These are phyloP conservation scores for Magnaporthiopsis incrustans DNA, from an alignment of 2,329 filamentous ascomycete species.

Conservation along the genomic window DNA sequence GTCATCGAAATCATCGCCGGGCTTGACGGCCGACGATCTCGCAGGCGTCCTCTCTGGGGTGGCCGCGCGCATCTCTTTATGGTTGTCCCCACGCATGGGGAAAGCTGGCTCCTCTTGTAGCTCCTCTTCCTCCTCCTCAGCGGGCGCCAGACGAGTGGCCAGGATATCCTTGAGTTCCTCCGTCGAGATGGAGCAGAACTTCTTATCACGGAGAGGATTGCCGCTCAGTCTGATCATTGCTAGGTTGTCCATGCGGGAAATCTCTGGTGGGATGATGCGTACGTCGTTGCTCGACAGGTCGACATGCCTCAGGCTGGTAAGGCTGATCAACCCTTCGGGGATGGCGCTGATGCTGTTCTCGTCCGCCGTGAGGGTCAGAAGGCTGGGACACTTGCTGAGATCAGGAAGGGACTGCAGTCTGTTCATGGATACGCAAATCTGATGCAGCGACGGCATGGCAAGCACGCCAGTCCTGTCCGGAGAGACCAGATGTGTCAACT, in stretches of 20 bases:
- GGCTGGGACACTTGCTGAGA: conserved; percentile 62
- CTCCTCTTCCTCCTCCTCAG: conserved; percentile 18
- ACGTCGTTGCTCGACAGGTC: conserved; percentile 86
- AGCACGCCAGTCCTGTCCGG: conserved; percentile 33
- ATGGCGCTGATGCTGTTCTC: conserved; percentile 73
- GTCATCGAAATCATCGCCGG: conserved; percentile 30
- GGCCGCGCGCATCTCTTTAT: neutral
- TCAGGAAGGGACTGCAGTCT: conserved; percentile 65
- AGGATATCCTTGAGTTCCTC: conserved; percentile 74
- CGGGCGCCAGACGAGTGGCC: conserved; percentile 55
- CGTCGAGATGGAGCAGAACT: conserved; percentile 70
- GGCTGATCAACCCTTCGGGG: conserved; percentile 64
- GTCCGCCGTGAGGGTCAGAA: conserved; percentile 67
- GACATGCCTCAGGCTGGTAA: conserved; percentile 63
- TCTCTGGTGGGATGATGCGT: conserved; percentile 62
- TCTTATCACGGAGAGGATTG: conserved; percentile 87
- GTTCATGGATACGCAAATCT: conserved; percentile 74
- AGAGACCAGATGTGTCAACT: conserved; percentile 48
- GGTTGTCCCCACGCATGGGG: neutral
- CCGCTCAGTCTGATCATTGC: conserved; percentile 69
- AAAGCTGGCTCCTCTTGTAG: neutral
- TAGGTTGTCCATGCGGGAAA: conserved; percentile 73
- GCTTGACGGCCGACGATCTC: neutral
- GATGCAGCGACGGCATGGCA: conserved; percentile 63
- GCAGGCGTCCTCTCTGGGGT: conserved; percentile 8